Conservation (phyloP, 1,284 basidiomycete genomes). For the Cystobasidium slooffiae region DNA sequence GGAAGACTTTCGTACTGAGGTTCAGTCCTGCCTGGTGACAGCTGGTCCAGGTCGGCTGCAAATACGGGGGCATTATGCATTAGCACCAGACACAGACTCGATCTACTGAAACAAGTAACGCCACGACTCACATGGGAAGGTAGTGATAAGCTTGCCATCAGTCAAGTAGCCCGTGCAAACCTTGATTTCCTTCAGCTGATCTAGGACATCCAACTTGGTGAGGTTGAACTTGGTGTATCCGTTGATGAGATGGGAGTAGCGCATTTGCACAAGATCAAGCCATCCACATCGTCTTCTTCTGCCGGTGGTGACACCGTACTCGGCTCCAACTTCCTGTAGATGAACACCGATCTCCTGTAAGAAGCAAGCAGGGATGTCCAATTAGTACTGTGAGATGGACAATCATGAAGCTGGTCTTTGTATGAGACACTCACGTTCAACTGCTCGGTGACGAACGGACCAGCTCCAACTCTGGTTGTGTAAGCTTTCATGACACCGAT, state of each 20-base stretch:
- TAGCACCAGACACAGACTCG: constrained; percentile 11
- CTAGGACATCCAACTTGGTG: constrained; percentile 94
- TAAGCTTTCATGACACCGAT: constrained; percentile 98
- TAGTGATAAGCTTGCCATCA: constrained; percentile 74
- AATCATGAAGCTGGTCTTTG: no score
- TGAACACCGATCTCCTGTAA: constrained; percentile 76
- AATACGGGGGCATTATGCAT: not conserved
- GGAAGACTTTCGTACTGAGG: constrained; percentile 81
- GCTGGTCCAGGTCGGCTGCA: constrained; percentile 79
- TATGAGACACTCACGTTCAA: constrained; percentile 67
- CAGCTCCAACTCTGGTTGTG: constrained; percentile 94
- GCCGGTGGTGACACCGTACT: constrained; percentile 91
- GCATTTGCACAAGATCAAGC: constrained; percentile 94
- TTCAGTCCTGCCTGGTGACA: constrained; percentile 59
- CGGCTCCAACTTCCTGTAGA: constrained; percentile 89
- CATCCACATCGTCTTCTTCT: constrained; percentile 91
- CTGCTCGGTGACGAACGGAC: constrained; percentile 96
- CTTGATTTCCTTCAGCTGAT: constrained; percentile 84
- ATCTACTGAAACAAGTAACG: constrained; percentile 15
- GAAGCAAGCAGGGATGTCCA: not conserved
- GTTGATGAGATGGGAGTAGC: constrained; percentile 91
- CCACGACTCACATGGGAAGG: constrained; percentile 72
- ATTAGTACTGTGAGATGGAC: constrained; percentile 8
- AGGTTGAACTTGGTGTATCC: constrained; percentile 93
- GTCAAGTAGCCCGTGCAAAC: constrained; percentile 80